A percentile compares a stretch with the other conserved stretches of the same genome.
phyloP scores from a whole-genome alignment of 129 eudicot species.

The Flaveria robusta region DNA sequence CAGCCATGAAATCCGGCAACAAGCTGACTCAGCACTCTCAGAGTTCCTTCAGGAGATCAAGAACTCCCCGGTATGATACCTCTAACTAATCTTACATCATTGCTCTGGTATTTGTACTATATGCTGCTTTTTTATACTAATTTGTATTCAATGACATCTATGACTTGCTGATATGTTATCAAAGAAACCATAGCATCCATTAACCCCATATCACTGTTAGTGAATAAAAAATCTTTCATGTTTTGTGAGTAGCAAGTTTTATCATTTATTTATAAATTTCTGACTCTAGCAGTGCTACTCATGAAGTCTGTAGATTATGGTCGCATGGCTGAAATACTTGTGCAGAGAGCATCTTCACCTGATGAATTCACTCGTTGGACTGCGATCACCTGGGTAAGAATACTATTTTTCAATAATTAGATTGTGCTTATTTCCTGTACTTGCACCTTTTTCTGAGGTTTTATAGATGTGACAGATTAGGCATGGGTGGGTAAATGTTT shows the following conservation, averaged over 20 bases:
- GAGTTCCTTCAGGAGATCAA: conserved; percentile 98
- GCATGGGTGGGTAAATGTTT: neutral
- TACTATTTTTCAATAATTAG: neutral
- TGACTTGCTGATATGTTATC: conserved; percentile 12
- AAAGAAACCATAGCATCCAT: conserved; percentile 1
- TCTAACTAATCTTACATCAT: conserved; percentile 11
- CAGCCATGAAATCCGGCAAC: conserved; percentile 95
- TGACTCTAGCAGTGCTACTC: conserved; percentile 61
- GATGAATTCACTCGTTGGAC: conserved; percentile 96
- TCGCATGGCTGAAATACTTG: conserved; percentile 99
- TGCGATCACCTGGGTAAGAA: conserved; percentile 92
- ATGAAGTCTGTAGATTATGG: conserved; percentile 99
- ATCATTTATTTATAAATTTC: conserved; percentile 38
- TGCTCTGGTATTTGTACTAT: neutral
- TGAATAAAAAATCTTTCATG: conserved; percentile 12
- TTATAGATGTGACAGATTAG: neutral
- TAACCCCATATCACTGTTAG: neutral
- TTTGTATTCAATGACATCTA: conserved; percentile 23
- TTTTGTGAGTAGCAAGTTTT: conserved; percentile 40
- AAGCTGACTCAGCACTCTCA: conserved; percentile 95
- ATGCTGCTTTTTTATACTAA: conserved; percentile 14
- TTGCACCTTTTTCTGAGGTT: conserved; percentile 17
- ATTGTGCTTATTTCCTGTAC: conserved; percentile 5
- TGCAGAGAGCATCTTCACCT: conserved; percentile 85
- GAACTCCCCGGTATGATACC: conserved; percentile 77